Evolutionary conservation across 2,329 filamentous ascomycete genomes (phyloP), one percentile per base, ranked within the genome.

Genomic region (Xylariaceae sp.): DNA sequence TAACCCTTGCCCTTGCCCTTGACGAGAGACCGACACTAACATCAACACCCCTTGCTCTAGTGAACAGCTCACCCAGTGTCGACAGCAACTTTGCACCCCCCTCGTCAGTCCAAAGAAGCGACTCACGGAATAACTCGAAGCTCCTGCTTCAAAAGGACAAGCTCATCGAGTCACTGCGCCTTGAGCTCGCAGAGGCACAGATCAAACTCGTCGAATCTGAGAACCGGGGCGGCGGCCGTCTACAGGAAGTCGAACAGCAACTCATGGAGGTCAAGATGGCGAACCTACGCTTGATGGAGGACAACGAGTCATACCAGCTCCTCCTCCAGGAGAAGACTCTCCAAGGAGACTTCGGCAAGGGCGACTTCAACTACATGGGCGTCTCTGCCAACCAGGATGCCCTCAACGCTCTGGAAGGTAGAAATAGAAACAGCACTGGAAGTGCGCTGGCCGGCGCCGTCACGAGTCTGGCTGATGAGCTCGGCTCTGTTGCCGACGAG

Each of bases 291-390:
- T 80, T 99, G 64, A 94, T 97, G 89, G 94, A 99, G 76, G 94
- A 99, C 75, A 97, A 97, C 70, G 94, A 99, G 76, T 96, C 92
- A 76, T 99, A 96, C 75, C 93, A 97, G 75, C 83, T 97, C 44
- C 85, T 99, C 15, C 85, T 99, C 23, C 91, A 92, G 71, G 92
- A 97, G 74, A 93, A 92, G 80, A 97, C 94, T 1, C 82, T 99
- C 60, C 96, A 95, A 71, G 94, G 94, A 35, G 93, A 97, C 71
- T 93, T 97, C 72, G 83, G 84, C 69, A 91, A 88, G 71, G 88
- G 83, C 67, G 89, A 93, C 69, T 91, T 96, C 73, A 85, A 90
- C 77, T 88, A 86, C 69, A 82, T 83, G 77, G 77, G 78, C 54
- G 71, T 73, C 39, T 77, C 80, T 44, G 82, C 82, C 18, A 87